A percentile compares a stretch with the other conserved stretches of the same genome.
Conservation (phyloP, 2,329 filamentous ascomycete species). For the Tetracladium maxilliforme region DNA sequence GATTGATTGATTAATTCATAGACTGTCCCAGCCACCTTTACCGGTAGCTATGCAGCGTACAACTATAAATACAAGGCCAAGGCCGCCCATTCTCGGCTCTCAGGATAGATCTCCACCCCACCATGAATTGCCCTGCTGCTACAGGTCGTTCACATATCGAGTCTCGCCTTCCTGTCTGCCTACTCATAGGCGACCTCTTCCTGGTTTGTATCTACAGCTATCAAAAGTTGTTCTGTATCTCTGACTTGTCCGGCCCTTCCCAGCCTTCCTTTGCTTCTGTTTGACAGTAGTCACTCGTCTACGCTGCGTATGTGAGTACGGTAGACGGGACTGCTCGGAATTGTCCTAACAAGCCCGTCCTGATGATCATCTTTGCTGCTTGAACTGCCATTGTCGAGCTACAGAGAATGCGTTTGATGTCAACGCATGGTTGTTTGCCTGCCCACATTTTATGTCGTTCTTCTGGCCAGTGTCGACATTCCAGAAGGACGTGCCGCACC, state of each 20-base stretch:
- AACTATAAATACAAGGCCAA: constrained; percentile 9
- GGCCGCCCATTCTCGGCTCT: constrained; percentile 4
- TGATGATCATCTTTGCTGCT: constrained; percentile 18
- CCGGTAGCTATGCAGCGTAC: constrained; percentile 7
- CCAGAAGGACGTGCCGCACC: constrained; percentile 14
- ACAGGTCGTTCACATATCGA: no score
- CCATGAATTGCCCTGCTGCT: constrained; percentile 5
- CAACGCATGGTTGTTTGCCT: constrained; percentile 7
- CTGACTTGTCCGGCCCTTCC: constrained; percentile 9
- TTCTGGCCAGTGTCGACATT: constrained; percentile 13
- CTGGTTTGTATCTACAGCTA: constrained; percentile 5
- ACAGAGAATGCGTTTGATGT: constrained; percentile 18
- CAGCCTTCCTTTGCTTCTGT: constrained; percentile 14
- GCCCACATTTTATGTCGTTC: constrained; percentile 11
- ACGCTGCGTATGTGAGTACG: constrained; percentile 3
- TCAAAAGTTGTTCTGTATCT: constrained; percentile 14
- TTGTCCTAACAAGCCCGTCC: constrained; percentile 14
- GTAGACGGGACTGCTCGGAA: constrained; percentile 12
- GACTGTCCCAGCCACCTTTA: constrained; percentile 8
- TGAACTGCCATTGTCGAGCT: constrained; percentile 15
- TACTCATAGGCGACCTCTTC: constrained; percentile 1
- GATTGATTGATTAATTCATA: no score
- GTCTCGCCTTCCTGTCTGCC: constrained; percentile 4
- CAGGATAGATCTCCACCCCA: constrained; percentile 5
- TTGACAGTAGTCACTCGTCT: constrained; percentile 10